Evolutionary conservation across 2,329 filamentous ascomycete species (phyloP), one percentile per base, ranked within the genome.

Genomic region (Keithomyces neogunnii): DNA sequence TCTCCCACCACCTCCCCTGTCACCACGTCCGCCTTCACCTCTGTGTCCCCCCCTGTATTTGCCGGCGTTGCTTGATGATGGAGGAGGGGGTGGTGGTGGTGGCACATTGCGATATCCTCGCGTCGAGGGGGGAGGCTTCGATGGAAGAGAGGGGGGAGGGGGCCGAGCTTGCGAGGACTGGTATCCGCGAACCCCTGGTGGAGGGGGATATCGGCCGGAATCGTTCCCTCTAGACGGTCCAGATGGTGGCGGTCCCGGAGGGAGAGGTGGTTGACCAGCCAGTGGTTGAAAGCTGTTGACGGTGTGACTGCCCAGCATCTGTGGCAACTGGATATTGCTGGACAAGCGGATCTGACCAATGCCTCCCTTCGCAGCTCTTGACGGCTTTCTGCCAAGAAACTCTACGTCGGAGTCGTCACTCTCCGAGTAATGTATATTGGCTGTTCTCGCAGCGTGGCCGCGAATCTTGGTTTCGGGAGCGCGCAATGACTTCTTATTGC

Each of bases 371-470:
- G 55, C 62, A 50, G 62, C 64, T 56, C 66, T 62, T 10, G 68
- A 62, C 35, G 59, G 52, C 33, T 61, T 66, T 39, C 63, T 62
- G 9, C 68, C 66, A 35, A 73, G 63, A 51, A 75, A 74, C 40
- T 73, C 69, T 26, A 67, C 62, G 26, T 75, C 73, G 6, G 73
- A 74, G 48, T 74, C 72, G 44, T 72, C 73, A 38, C 67, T 71
- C 58, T 75, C 73, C n/a, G 71, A 73, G 53, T 73, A 73, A 56
- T 72, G 66, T 51, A 75, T 58, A 50, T 67, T 65, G 53, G 71
- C 68, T 9, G 66, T 66, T 29, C 64, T 62, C 10, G 64, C 55
- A 29, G 66, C 63, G 51, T 64, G 63, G 33, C 69, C 63, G 35
- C 64, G 61, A 48, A 68, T 64, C 56, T 58, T 69, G 38, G 67